Evolutionary conservation across 345 rosid genomes (phyloP), one percentile per base, ranked within the genome.

Genomic region (Linum tenue): DNA sequence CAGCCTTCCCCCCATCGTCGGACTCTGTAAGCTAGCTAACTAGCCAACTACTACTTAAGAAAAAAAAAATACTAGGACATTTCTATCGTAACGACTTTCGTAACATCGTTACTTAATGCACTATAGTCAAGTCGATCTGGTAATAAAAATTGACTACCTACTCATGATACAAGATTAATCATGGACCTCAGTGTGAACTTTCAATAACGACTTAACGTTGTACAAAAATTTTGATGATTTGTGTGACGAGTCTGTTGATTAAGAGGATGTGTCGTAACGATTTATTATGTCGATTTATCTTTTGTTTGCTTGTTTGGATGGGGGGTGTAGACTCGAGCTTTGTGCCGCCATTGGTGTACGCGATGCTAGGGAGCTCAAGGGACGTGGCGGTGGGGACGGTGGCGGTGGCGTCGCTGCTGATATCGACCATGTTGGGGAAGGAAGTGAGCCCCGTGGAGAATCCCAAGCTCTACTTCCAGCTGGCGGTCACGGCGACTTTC

Each of bases 331-430:
- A 81, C 62, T 75, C 79, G 55, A 81, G 84, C 71, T 81, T 84
- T 62, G 85, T 84, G 70, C 88, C 88, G 37, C 84, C 85, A 17
- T 69, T 81, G 57, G 67, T 84, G 57, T 81, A 81, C 40, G 74
- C 88, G 4, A 67, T 79, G 67, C 61, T 81, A 75, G 88, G 88
- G 37, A 84, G 82, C 67, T 84, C 88, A 39, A 76, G 66, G 62
- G 81, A 84, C 56, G 53, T 79, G 11, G 88, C 77, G 17, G 70
- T 84, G 4, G 84, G 88, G 16, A 84, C 85, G 4, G 79, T 79
- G 5, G 78, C 85, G 4, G 79, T 81, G 16, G 74, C 75, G 17
- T 79, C 88, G 36, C 71, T 84, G 36, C 64, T 84, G 5, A 76
- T 81, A 57, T 71, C 81, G 1, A 68, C 85, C 36, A 81, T 81